These are phyloP conservation scores for Monosporozyma aerobia DNA, from an alignment of 805 yeast species.

Conservation along the genomic window DNA sequence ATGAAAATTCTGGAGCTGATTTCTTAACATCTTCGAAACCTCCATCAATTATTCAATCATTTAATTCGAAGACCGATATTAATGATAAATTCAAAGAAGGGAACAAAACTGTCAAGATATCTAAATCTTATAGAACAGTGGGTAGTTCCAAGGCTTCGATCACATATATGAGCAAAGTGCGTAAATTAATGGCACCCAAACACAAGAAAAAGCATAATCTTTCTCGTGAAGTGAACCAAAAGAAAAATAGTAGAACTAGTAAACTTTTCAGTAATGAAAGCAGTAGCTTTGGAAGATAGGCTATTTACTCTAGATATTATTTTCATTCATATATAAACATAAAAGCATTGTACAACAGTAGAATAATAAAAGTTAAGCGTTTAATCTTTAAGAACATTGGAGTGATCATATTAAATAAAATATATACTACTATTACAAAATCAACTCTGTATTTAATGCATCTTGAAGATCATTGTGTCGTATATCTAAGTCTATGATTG, in stretches of 20 bases:
- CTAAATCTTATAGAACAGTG: slow-evolving; percentile 45
- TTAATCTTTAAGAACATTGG: not conserved
- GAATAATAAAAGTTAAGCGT: not conserved
- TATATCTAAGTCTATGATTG: slow-evolving; percentile 13
- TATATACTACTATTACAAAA: slow-evolving; percentile 1
- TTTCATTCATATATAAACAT: not conserved
- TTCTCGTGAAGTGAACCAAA: not conserved
- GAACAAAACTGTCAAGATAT: slow-evolving; percentile 39
- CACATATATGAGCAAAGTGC: slow-evolving; percentile 39
- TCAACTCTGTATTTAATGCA: slow-evolving; percentile 24
- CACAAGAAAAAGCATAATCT: slow-evolving; percentile 1
- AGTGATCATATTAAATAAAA: not conserved
- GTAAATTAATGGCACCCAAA: slow-evolving; percentile 25
- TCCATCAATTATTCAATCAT: slow-evolving; percentile 38
- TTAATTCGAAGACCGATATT: slow-evolving; percentile 33
- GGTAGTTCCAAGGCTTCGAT: slow-evolving; percentile 51
- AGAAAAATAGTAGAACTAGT: not conserved
- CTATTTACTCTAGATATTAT: not conserved
- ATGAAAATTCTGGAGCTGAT: not conserved
- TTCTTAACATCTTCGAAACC: slow-evolving; percentile 28
- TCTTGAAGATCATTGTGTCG: slow-evolving; percentile 22
- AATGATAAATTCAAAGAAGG: slow-evolving; percentile 36
- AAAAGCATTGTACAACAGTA: not conserved
- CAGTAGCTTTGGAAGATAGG: slow-evolving; percentile 14
- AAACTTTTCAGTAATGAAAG: slow-evolving; percentile 14